A percentile compares a stretch with the other conserved stretches of the same genome.
Evolutionary conservation across 495 filamentous ascomycete species (phyloP).

Genomic region (Penicillium steckii): DNA sequence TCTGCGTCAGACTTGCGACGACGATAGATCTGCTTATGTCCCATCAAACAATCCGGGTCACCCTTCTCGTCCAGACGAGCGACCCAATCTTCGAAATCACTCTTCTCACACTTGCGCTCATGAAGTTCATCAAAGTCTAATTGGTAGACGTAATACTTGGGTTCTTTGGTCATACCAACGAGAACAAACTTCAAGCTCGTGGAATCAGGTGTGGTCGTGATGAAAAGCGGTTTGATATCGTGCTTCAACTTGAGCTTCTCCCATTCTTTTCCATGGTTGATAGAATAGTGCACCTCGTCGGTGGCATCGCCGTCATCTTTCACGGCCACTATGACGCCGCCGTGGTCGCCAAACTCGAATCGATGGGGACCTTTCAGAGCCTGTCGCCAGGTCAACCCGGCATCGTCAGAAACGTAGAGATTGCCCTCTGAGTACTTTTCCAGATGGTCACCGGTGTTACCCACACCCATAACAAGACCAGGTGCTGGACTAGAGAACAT

Average conservation of each 20-base stretch:
- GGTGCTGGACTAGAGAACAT: constrained; percentile 93
- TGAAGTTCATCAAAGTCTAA: constrained; percentile 83
- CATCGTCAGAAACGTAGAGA: constrained; percentile 88
- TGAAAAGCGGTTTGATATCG: constrained; percentile 58
- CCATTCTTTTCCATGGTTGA: constrained; percentile 87
- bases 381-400: constrained; percentile 76
- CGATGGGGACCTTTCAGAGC: constrained; percentile 81
- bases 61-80: constrained; percentile 78
- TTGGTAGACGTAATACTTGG: constrained; percentile 57
- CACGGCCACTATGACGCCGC: constrained; percentile 81
- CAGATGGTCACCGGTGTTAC: constrained; percentile 78
- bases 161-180: constrained; percentile 45
- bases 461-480: constrained; percentile 87
- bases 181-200: constrained; percentile 87
- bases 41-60: constrained; percentile 88
- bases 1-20: constrained; percentile 80
- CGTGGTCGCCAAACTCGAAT: constrained; percentile 93
- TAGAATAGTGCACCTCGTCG: constrained; percentile 71
- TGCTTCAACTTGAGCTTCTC: constrained; percentile 57
- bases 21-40: constrained; percentile 79
- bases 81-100: constrained; percentile 84
- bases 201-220: constrained; percentile 88
- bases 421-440: constrained; percentile 64
- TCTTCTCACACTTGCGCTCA: constrained; percentile 72
- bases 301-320: constrained; percentile 58